Conservation (phyloP, 805 yeast species). For the Wickerhamomyces strasburgensis region DNA sequence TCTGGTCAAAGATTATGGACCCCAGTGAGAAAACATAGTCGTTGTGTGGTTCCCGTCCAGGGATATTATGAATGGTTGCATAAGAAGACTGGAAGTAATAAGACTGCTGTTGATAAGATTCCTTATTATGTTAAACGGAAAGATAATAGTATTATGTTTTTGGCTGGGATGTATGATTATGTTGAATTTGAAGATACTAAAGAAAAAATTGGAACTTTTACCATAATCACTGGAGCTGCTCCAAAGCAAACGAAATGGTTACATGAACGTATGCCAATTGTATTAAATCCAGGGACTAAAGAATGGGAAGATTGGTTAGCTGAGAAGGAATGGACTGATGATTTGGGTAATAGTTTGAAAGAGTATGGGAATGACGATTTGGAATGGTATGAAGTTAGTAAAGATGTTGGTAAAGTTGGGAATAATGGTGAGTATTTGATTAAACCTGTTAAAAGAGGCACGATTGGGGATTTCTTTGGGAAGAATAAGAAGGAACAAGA, state of each 20-base stretch:
- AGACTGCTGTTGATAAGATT: slow-evolving; percentile 35
- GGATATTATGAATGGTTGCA: slow-evolving; percentile 85
- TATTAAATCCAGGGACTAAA: slow-evolving; percentile 52
- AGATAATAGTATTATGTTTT: slow-evolving; percentile 48
- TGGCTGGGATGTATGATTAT: slow-evolving; percentile 54
- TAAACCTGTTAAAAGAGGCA: slow-evolving; percentile 22
- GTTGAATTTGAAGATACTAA: slow-evolving; percentile 20
- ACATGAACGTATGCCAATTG: slow-evolving; percentile 75
- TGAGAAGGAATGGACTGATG: slow-evolving; percentile 34
- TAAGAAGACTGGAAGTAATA: slow-evolving; percentile 24
- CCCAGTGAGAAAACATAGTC: slow-evolving; percentile 33
- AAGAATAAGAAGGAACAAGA: neutral
- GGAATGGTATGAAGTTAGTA: slow-evolving; percentile 50
- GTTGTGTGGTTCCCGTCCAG: slow-evolving; percentile 74
- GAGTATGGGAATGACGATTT: slow-evolving; percentile 34
- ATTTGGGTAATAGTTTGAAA: slow-evolving; percentile 36
- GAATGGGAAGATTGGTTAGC: slow-evolving; percentile 65
- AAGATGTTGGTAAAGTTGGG: slow-evolving; percentile 58
- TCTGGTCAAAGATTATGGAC: slow-evolving; percentile 54
- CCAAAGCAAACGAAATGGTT: slow-evolving; percentile 57
- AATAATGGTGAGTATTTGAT: slow-evolving; percentile 36
- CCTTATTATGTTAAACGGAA: slow-evolving; percentile 65
- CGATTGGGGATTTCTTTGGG: slow-evolving; percentile 14
- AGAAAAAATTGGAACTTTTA: slow-evolving; percentile 41
- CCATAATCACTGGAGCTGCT: slow-evolving; percentile 74